Evolutionary conservation across 2,329 filamentous ascomycete species (phyloP).

Genomic region (Chrysoporthe deuterocubensis): DNA sequence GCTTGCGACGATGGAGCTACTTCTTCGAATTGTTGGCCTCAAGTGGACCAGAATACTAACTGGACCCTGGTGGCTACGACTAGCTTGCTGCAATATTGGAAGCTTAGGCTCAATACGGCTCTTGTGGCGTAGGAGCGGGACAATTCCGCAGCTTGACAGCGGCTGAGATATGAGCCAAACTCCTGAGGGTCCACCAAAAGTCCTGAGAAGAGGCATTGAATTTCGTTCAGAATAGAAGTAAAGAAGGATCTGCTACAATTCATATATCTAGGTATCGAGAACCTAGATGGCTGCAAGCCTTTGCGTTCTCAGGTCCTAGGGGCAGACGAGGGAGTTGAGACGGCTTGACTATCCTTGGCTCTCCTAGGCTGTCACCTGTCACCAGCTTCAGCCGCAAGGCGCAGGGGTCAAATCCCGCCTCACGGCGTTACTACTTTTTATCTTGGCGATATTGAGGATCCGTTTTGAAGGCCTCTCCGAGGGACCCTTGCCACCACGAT

Average conservation of each 20-base stretch:
- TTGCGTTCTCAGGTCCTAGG: neutral
- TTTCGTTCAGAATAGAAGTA: neutral
- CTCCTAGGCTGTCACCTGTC: neutral
- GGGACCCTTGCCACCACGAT: neutral
- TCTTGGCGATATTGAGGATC: neutral
- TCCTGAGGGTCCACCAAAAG: neutral
- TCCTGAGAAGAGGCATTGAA: neutral
- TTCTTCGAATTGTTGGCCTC: neutral
- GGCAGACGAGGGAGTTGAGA: neutral
- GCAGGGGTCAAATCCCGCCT: neutral
- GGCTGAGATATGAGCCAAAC: conserved; percentile 1
- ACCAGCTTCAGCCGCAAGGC: neutral
- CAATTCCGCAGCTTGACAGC: neutral
- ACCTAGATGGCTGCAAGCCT: neutral
- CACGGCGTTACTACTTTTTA: neutral
- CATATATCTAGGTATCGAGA: neutral
- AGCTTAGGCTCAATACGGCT: conserved; percentile 10
- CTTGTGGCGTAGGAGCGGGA: neutral
- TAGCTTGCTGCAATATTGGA: conserved; percentile 17
- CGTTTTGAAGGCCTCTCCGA: neutral
- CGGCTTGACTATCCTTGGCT: neutral
- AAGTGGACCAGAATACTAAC: neutral
- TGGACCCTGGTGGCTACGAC: conserved; percentile 3
- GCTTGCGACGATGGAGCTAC: conserved; percentile 2
- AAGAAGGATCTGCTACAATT: neutral